Conservation (phyloP, 495 filamentous ascomycete genomes). For the Penicillium dipodomyicola region DNA sequence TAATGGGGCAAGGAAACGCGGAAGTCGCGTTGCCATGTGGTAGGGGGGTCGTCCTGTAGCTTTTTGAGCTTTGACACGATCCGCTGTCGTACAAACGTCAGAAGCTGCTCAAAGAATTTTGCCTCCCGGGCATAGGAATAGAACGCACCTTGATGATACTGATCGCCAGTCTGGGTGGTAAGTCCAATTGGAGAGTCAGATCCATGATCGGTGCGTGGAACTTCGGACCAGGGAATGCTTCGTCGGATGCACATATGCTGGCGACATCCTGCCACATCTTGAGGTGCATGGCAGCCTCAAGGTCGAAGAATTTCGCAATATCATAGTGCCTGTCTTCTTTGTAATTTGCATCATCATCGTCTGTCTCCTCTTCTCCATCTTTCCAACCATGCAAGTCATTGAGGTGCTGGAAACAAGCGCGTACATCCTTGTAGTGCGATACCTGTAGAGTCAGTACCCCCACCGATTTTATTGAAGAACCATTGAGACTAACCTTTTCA, state of each 20-base stretch:
- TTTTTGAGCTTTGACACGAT: background rate
- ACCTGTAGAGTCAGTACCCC: background rate
- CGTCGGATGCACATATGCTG: background rate
- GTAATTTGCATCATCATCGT: too few species aligned
- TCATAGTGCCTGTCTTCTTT: background rate
- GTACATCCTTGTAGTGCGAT: background rate
- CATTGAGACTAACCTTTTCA: background rate
- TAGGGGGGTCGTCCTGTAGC: background rate
- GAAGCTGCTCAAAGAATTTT: background rate
- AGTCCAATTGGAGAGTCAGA: background rate
- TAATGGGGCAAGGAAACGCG: background rate
- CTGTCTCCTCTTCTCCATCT: background rate
- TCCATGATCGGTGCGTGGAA: background rate
- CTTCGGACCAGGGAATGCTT: background rate
- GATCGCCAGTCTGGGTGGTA: background rate
- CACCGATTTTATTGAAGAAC: background rate
- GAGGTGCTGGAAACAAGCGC: background rate
- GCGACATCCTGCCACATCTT: background rate
- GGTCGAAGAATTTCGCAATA: background rate
- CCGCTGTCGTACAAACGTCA: background rate
- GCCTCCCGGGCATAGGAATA: too few species aligned
- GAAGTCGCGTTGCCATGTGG: background rate
- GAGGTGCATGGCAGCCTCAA: constrained; percentile 3
- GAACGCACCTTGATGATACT: constrained; percentile 1
- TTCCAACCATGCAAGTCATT: background rate